Evolutionary conservation across 148 eudicot species (phyloP).

Genomic region (Spergularia bocconei): DNA sequence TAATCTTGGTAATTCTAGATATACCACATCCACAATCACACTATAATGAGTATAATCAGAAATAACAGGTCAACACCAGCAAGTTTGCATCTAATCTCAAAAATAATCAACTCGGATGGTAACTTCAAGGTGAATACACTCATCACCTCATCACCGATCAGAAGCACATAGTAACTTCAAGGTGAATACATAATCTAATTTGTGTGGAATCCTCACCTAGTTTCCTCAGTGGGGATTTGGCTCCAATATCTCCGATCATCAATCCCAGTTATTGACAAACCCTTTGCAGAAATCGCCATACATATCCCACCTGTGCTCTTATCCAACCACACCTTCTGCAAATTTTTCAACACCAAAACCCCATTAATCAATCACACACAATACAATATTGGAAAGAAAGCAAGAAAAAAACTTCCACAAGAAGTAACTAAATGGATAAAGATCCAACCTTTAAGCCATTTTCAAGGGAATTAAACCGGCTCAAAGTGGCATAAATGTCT

Average conservation of each 20-base stretch:
- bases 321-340: slow-evolving; percentile 64
- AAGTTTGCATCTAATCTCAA: not conserved
- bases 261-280: slow-evolving; percentile 50
- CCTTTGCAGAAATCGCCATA: slow-evolving; percentile 50
- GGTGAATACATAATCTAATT: slow-evolving; percentile 3
- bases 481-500: slow-evolving; percentile 61
- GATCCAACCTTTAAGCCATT: slow-evolving; percentile 59
- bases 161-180: not conserved
- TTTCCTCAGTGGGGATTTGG: slow-evolving; percentile 45
- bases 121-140: not conserved
- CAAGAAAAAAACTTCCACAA: not conserved
- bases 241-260: slow-evolving; percentile 67
- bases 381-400: not conserved
- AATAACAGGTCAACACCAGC: not conserved
- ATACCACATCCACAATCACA: no score
- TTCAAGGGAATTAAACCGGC: slow-evolving; percentile 53
- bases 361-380: not conserved
- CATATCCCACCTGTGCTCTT: slow-evolving; percentile 44
- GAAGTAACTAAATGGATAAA: not conserved
- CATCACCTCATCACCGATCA: not conserved
- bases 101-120: not conserved
- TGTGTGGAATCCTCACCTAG: slow-evolving; percentile 46
- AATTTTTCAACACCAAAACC: not conserved
- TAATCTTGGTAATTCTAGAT: no score
- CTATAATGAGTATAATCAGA: no score